Base-by-base conservation (phyloP, 2,329 filamentous ascomycete genomes). In the Ascochyta fabae region DNA sequence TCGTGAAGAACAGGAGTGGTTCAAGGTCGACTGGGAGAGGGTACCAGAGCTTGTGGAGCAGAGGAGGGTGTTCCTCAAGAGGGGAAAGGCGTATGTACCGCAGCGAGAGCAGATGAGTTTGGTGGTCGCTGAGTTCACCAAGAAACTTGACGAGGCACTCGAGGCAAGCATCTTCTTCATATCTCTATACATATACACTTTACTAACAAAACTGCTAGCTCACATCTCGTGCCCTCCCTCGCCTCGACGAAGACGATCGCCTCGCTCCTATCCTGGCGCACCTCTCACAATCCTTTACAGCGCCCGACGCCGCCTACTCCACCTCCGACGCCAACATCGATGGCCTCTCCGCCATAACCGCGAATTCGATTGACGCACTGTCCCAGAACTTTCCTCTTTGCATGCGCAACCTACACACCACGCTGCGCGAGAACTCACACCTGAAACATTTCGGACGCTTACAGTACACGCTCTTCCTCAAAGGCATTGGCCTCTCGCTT, bases 401-500 rank as follows among this genome's bases (percentile, higher is more conserved):
- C 80, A 98, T 98, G 94, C 89, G 90, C 56, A 89, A 95, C 72
- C 82, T 99, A 23, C 95, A 99, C 76, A 88, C 86, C 50, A 90
- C 89, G 3, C 82, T 99, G 29, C 89, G 92, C 51, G 90, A 92
- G 57, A 94, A 96, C 70, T 88, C 88, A 12, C 93, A 99, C 71
- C 82, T 99, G 60, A 97, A 97, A 78, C 93, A 99, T 76, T 96
- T 84, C 69, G 93, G 92, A 13, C 90, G 95, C 61, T 82, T 98
- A 9, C 95, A 99, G 77, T 99, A 98, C 80, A 91, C 91, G 0
- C 85, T 99, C 4, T 99, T 99, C 84, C 83, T 99, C 55, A 99
- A 99, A 77, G 95, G 95, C 38, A 92, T 98, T 56, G 95, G 95
- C 0, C 81, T 99, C 26, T 92, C 86, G 60, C 80, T 99, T n/a